A percentile compares a stretch with the other conserved stretches of the same genome.
Evolutionary conservation across 2,329 filamentous ascomycete species (phyloP).

Genomic region (Hypoxylon sp.): DNA sequence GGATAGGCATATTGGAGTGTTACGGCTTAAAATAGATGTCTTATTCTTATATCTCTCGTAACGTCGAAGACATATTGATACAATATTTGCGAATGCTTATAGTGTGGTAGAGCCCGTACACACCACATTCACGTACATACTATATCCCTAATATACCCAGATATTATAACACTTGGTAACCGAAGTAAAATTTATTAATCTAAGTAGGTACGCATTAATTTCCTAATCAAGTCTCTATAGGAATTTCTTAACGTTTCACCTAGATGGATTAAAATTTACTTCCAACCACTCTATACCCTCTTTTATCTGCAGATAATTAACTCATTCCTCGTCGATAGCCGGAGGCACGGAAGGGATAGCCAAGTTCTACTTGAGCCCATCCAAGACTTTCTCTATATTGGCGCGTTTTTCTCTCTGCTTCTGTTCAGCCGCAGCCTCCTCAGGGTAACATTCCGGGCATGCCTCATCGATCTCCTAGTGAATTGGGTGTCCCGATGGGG

Average conservation of each 20-base stretch:
- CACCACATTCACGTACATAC: neutral
- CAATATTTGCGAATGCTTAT: neutral
- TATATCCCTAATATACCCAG: neutral
- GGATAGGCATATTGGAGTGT: neutral
- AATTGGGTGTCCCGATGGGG: conserved; percentile 5
- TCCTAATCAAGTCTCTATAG: no score
- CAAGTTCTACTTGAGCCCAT: conserved; percentile 9
- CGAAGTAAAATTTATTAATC: no score
- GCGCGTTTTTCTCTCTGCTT: conserved; percentile 26
- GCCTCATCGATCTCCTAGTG: conserved; percentile 35
- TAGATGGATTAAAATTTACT: no score
- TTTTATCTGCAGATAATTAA: no score
- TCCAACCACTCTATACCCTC: no score
- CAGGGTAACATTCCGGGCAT: conserved; percentile 42
- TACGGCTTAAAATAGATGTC: neutral
- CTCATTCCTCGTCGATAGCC: no score
- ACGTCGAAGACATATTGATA: conserved; percentile 2
- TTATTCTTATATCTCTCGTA: neutral
- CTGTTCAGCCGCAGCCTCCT: conserved; percentile 28
- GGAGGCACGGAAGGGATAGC: no score
- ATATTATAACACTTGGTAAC: no score
- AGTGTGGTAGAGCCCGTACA: neutral
- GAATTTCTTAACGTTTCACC: no score
- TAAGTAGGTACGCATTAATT: no score
- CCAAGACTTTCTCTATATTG: neutral